A percentile compares a stretch with the other conserved stretches of the same genome.
phyloP scores from a whole-genome alignment of 169 alveolate genomes.

The Besnoitia besnoiti region DNA sequence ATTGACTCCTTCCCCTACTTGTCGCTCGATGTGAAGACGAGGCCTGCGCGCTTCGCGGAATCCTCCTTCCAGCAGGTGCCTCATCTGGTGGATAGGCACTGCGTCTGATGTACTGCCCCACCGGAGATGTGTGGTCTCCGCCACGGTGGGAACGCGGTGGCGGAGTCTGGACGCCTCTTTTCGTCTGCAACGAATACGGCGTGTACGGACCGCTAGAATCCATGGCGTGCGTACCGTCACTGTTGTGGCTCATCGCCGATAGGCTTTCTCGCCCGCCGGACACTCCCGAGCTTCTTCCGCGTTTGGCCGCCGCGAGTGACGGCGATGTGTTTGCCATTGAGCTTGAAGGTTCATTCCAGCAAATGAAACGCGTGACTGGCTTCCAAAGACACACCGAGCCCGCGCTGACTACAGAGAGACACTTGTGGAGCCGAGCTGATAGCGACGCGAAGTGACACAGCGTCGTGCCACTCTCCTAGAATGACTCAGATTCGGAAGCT shows the following conservation, averaged over 20 bases:
- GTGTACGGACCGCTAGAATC: not conserved
- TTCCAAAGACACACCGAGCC: too few relatives aligned
- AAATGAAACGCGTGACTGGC: too few relatives aligned
- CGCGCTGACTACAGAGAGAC: too few relatives aligned
- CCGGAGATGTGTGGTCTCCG: not conserved
- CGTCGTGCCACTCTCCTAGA: too few relatives aligned
- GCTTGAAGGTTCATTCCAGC: not conserved
- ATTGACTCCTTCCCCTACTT: not conserved
- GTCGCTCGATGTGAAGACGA: not conserved
- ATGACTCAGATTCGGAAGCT: too few relatives aligned
- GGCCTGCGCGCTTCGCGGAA: not conserved
- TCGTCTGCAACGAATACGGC: not conserved
- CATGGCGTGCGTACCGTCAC: not conserved
- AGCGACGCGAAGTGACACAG: too few relatives aligned
- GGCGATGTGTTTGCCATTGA: not conserved
- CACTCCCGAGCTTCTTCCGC: not conserved
- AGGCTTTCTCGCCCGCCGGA: not conserved
- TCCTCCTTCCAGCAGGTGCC: not conserved
- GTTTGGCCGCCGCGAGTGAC: not conserved
- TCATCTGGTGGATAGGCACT: not conserved
- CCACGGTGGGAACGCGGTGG: not conserved
- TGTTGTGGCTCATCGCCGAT: not conserved
- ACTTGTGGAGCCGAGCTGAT: too few relatives aligned
- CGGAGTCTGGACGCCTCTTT: not conserved
- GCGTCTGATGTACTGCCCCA: conserved; percentile 28